These are phyloP conservation scores for Sclerotinia glacialis DNA, from an alignment of 2,329 filamentous ascomycete species.

Conservation along the genomic window DNA sequence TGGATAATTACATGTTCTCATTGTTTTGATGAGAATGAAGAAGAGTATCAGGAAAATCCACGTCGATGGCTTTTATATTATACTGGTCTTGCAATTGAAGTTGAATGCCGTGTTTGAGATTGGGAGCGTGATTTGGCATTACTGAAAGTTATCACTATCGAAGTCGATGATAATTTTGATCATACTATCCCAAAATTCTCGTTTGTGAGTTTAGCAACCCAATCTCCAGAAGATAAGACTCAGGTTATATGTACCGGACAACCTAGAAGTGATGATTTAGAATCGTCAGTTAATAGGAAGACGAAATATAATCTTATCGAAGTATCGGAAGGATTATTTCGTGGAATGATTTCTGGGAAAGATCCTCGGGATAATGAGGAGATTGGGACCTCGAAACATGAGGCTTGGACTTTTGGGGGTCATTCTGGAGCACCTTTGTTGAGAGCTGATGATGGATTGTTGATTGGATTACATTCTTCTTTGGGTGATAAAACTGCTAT, in stretches of 20 bases:
- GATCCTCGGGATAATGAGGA: conserved; percentile 51
- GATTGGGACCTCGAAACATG: conserved; percentile 52
- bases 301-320: conserved; percentile 47
- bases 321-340: conserved; percentile 43
- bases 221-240: not conserved
- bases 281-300: conserved; percentile 42
- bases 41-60: not conserved
- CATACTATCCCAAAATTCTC: not conserved
- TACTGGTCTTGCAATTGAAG: not conserved
- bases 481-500: conserved; percentile 53
- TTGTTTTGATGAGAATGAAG: not conserved
- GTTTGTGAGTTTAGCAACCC: not conserved
- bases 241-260: conserved; percentile 42
- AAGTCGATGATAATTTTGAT: not conserved
- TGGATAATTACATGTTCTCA: not conserved
- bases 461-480: conserved; percentile 53
- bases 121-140: not conserved
- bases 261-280: conserved; percentile 46
- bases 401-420: conserved; percentile 58
- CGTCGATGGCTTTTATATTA: not conserved
- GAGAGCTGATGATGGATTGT: conserved; percentile 39
- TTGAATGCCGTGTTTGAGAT: conserved; percentile 1
- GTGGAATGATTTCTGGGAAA: conserved; percentile 42
- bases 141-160: not conserved
- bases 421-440: conserved; percentile 52